Evolutionary conservation across 352 stramenopile genomes (phyloP).

Genomic region (Phytophthora brassicae): DNA sequence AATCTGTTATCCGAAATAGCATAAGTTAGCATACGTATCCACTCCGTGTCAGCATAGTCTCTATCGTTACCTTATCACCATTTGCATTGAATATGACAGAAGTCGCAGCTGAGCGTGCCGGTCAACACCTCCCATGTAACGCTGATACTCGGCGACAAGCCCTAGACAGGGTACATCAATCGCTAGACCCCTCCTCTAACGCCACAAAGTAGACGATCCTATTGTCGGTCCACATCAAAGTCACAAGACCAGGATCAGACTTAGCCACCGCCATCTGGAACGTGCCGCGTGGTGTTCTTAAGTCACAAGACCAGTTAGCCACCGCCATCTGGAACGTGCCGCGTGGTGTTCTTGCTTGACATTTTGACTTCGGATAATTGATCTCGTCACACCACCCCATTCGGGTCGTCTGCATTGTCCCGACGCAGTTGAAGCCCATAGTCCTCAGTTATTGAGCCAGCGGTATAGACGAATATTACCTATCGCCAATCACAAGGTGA

Average conservation of each 20-base stretch:
- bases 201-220: conserved; percentile 2
- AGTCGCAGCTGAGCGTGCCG: conserved; percentile 25
- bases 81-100: conserved; percentile 24
- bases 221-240: conserved; percentile 3
- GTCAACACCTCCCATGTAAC: conserved; percentile 19
- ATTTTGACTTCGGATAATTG: not conserved
- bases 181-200: no score
- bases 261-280: conserved; percentile 1
- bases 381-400: conserved; percentile 8
- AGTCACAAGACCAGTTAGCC: not conserved
- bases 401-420: conserved; percentile 5
- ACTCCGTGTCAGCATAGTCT: conserved; percentile 2
- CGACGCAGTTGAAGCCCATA: conserved; percentile 10
- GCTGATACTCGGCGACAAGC: not conserved
- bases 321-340: conserved; percentile 3
- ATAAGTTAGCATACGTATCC: not conserved
- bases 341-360: not conserved
- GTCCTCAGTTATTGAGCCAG: conserved; percentile 5
- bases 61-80: not conserved
- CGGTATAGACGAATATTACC: conserved; percentile 6
- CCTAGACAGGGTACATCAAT: not conserved
- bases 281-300: not conserved
- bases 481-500: not conserved
- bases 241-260: not conserved
- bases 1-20: not conserved